Percentiles rank a stretch among this genome's conserved stretches.
Evolutionary conservation across 176 grass and related monocot species (phyloP).

Genomic region (Puya raimondii): DNA sequence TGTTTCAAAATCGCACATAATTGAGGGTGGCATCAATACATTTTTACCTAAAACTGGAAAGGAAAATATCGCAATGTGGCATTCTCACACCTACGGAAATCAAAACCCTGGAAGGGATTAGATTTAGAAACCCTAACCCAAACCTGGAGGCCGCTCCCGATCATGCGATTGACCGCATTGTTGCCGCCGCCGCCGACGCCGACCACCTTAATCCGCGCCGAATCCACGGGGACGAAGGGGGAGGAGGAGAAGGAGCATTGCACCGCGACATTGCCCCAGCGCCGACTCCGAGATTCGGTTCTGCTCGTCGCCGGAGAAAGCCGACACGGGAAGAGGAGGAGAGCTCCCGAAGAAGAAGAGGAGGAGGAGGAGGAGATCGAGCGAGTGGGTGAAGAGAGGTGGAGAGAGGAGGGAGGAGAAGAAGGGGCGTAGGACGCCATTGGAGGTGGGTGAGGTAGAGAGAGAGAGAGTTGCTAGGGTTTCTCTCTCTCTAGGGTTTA

Average conservation of each 20-base stretch:
- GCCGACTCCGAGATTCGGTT: conserved; percentile 13
- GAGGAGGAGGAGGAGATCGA: neutral
- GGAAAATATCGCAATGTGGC: no score
- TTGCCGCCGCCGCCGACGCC: conserved; percentile 88
- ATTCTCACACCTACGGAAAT: no score
- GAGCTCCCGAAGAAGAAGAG: neutral
- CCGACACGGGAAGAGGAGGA: neutral
- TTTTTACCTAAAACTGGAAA: no score
- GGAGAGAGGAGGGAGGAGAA: neutral
- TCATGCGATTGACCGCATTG: conserved; percentile 96
- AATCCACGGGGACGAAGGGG: conserved; percentile 48
- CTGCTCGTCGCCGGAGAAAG: neutral
- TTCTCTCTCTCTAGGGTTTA: neutral
- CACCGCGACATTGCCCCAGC: conserved; percentile 24
- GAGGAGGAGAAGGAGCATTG: conserved; percentile 30
- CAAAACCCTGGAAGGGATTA: no score
- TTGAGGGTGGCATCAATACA: no score
- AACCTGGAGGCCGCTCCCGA: conserved; percentile 90
- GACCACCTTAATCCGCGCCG: conserved; percentile 83
- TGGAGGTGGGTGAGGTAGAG: neutral
- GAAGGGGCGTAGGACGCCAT: neutral
- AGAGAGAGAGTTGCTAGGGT: neutral
- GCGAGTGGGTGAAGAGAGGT: neutral
- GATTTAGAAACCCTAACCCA: neutral
- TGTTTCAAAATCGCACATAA: no score